Evolutionary conservation across 2,329 filamentous ascomycete genomes (phyloP).

Genomic region (Colletotrichum agaves): DNA sequence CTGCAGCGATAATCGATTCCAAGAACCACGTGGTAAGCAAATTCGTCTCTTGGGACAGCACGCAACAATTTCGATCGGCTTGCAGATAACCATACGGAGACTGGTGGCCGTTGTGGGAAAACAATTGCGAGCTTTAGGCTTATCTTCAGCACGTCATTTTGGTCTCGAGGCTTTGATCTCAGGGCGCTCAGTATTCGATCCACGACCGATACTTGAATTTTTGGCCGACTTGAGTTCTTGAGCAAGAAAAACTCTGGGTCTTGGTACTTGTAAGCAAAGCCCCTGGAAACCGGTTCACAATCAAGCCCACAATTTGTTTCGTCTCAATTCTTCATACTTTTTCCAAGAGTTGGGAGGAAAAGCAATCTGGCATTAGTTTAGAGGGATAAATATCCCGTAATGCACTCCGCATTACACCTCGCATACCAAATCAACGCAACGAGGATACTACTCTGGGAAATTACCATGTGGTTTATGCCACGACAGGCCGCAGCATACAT

Average conservation of each 20-base stretch:
- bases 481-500: background rate
- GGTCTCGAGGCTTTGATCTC: background rate
- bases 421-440: background rate
- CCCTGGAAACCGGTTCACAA: background rate
- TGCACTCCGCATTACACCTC: constrained; percentile 17
- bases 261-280: no score
- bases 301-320: constrained; percentile 23
- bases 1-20: constrained; percentile 10
- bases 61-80: constrained; percentile 11
- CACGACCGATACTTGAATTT: background rate
- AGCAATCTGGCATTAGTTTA: constrained; percentile 1
- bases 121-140: background rate
- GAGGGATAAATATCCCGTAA: constrained; percentile 10
- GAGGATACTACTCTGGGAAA: background rate
- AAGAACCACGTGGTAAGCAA: constrained; percentile 15
- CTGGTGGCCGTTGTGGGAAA: background rate
- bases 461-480: background rate
- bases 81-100: background rate
- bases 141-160: constrained; percentile 10
- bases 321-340: constrained; percentile 11
- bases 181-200: background rate
- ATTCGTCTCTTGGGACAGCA: background rate
- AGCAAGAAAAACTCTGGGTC: no score
- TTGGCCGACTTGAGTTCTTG: no score
- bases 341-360: background rate